Percentiles rank a stretch among this genome's conserved stretches.
Conservation (phyloP, 495 filamentous ascomycete species). For the Xylaria intraflava region DNA sequence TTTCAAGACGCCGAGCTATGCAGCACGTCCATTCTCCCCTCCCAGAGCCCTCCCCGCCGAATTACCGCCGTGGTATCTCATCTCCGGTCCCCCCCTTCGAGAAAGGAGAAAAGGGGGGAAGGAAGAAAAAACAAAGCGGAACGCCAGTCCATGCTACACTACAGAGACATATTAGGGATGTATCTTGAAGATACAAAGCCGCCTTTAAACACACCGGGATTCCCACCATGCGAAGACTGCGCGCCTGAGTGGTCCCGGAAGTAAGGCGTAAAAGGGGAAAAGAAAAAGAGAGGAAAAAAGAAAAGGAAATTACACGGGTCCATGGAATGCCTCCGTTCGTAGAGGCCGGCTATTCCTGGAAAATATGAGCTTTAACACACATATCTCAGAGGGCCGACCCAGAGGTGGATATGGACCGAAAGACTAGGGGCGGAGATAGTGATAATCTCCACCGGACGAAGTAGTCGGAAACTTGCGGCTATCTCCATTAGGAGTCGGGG, state of each 20-base stretch:
- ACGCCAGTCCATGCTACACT: conserved; percentile 9
- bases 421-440: background rate
- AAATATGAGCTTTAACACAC: background rate
- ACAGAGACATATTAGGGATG: conserved; percentile 8
- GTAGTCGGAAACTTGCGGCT: background rate
- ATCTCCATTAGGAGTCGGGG: no score
- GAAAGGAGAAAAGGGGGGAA: background rate
- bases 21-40: background rate
- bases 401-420: background rate
- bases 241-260: no score
- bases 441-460: background rate
- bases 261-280: background rate
- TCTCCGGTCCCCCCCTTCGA: no score
- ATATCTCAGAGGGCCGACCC: background rate
- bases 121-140: background rate
- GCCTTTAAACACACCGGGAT: no score
- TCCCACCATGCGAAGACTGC: no score
- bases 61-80: background rate
- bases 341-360: conserved; percentile 1
- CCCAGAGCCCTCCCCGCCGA: background rate
- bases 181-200: background rate
- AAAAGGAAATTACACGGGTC: background rate
- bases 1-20: background rate
- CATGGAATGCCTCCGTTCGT: background rate
- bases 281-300: background rate